Conservation (phyloP, 2,329 filamentous ascomycete species). For the Blastomyces gilchristii region DNA sequence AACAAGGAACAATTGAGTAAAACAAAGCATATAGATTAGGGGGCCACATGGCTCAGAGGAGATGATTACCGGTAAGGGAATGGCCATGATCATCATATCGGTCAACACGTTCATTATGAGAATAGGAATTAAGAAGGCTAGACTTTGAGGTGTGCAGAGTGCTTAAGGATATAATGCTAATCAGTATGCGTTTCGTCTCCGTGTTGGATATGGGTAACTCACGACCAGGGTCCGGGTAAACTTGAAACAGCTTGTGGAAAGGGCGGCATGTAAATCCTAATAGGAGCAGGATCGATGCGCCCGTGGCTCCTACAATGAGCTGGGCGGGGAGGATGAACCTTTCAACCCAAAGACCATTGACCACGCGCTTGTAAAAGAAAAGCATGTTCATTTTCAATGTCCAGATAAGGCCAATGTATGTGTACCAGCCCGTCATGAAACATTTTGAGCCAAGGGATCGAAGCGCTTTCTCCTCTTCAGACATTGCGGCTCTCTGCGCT, state of each 20-base stretch:
- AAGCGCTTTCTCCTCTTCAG: slow-evolving; percentile 18
- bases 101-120: slow-evolving; percentile 28
- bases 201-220: slow-evolving; percentile 10
- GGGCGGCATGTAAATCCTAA: slow-evolving; percentile 27
- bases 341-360: slow-evolving; percentile 28
- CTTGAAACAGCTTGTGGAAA: slow-evolving; percentile 28
- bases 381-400: slow-evolving; percentile 35
- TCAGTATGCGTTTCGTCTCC: background rate
- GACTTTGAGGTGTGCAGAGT: slow-evolving; percentile 27
- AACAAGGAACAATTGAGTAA: background rate
- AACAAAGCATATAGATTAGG: background rate
- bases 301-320: slow-evolving; percentile 21
- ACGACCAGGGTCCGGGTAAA: slow-evolving; percentile 32
- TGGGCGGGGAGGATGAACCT: slow-evolving; percentile 30
- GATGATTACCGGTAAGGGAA: slow-evolving; percentile 26
- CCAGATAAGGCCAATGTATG: slow-evolving; percentile 32
- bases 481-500: slow-evolving; percentile 26
- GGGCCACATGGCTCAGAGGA: too few relatives aligned
- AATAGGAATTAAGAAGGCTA: slow-evolving; percentile 25
- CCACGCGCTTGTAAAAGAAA: slow-evolving; percentile 32
- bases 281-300: slow-evolving; percentile 20
- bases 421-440: slow-evolving; percentile 28
- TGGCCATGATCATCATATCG: slow-evolving; percentile 28
- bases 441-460: slow-evolving; percentile 29
- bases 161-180: slow-evolving; percentile 1